Conservation (phyloP, 306 rosid genomes). For the Cucurbita argyrosperma region DNA sequence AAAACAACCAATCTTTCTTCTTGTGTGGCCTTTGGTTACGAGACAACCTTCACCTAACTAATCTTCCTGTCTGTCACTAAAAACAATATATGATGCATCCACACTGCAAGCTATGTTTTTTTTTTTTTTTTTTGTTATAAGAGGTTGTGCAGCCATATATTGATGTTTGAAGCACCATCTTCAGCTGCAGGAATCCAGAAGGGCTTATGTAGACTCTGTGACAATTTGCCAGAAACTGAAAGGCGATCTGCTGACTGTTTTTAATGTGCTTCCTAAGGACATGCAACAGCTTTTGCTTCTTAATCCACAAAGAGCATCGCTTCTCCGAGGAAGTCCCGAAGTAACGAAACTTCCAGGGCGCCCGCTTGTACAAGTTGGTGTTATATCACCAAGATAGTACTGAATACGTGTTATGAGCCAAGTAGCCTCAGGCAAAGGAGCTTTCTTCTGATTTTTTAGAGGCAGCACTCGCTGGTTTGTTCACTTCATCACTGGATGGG, state of each 20-base stretch:
- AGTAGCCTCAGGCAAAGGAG: constrained; percentile 7
- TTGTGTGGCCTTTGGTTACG: neutral
- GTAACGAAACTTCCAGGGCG: constrained; percentile 36
- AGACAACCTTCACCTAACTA: neutral
- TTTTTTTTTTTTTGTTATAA: neutral
- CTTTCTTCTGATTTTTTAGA: constrained; percentile 15
- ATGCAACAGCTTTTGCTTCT: constrained; percentile 72
- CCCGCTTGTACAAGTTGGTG: constrained; percentile 7
- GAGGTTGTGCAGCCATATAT: constrained; percentile 9
- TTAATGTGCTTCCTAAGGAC: constrained; percentile 59
- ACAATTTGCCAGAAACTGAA: constrained; percentile 38
- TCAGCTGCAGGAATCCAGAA: constrained; percentile 61
- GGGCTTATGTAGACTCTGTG: constrained; percentile 22
- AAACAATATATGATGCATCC: neutral
- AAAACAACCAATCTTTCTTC: neutral
- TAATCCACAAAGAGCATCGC: constrained; percentile 65
- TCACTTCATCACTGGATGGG: constrained; percentile 12
- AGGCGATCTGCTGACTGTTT: constrained; percentile 49
- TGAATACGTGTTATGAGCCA: constrained; percentile 12
- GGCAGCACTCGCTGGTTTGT: constrained; percentile 12
- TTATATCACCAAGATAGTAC: constrained; percentile 24
- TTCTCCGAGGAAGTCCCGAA: constrained; percentile 37
- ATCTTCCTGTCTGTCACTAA: neutral
- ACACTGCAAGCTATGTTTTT: neutral
- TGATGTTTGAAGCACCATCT: constrained; percentile 15